phyloP scores from a whole-genome alignment of 208 protist species.

The Lotmaria passim region DNA sequence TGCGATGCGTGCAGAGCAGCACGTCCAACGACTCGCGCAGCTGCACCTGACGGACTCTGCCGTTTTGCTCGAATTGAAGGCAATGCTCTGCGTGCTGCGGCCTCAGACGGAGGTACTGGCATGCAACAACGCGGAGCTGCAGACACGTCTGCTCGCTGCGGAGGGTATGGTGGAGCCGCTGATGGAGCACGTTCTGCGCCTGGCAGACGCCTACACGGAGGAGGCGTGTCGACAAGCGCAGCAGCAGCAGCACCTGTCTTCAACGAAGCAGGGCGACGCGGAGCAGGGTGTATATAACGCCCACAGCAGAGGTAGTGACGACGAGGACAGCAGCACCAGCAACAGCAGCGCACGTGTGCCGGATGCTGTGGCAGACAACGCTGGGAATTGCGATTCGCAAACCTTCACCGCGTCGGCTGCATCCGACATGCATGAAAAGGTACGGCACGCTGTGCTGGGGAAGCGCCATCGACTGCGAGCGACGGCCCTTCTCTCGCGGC shows the following conservation, averaged over 20 bases:
- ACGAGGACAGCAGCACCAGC: not conserved
- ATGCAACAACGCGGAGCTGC: constrained; percentile 25
- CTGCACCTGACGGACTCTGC: constrained; percentile 6
- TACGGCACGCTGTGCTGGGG: too few species aligned
- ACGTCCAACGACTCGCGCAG: constrained; percentile 8
- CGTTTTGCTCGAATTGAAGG: constrained; percentile 15
- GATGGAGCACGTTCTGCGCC: constrained; percentile 23
- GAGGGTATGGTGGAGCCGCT: constrained; percentile 15
- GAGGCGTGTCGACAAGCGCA: constrained; percentile 23
- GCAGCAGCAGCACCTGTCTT: not conserved
- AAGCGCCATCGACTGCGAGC: constrained; percentile 7
- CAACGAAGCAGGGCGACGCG: not conserved
- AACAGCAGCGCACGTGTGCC: not conserved
- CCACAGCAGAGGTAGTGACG: too few species aligned
- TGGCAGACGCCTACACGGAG: constrained; percentile 17
- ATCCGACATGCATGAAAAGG: too few species aligned
- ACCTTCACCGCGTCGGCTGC: too few species aligned
- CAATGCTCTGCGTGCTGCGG: constrained; percentile 24
- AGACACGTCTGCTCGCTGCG: constrained; percentile 18
- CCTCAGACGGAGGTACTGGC: constrained; percentile 28
- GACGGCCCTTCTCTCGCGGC: not conserved
- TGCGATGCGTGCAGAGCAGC: constrained; percentile 17
- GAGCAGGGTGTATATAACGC: not conserved
- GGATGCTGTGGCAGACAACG: not conserved
- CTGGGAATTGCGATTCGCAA: too few species aligned